Base-by-base conservation (phyloP, 805 yeast species). In the Spathaspora hagerdaliae region DNA sequence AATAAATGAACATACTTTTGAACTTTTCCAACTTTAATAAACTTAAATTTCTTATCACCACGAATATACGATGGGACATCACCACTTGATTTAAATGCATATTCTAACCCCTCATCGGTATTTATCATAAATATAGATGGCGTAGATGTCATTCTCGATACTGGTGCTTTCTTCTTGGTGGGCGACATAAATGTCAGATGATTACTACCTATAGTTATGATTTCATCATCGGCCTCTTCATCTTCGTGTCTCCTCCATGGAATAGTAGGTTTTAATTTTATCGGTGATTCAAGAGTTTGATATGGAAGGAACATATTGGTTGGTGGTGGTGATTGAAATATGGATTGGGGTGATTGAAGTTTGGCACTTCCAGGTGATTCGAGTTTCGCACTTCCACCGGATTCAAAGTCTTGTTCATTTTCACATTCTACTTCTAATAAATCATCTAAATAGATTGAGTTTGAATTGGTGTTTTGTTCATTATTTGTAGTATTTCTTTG, bases 1-100 rank as follows among this genome's bases (percentile, higher is more conserved):
- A 71, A 72, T 52, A 72, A 58, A 51, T 60, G 60, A 10, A 71
- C 76, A 51, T 69, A 71, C 52, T 70, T 69, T 49, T 71, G 76
- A 29, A 71, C 77, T 50, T 72, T 72, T 1, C 76, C 76, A 24
- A 72, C 71, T 52, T 70, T 71, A 47, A 71, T 71, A 50, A 65
- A 72, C 51, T 66, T 69, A 56, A 69, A 71, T 53, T 71, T 72
- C 46, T 65, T 67, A 54, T 70, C 67, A 42, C 67, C 60, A 50
- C 69, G 69, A 42, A 72, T 69, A 51, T 60, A 70, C 9, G 61
- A 52, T 7, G 71, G 72, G 10, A 63, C 71, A 38, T 57, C 43
- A 19, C 4, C 24, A 1, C 58, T 56, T 44, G 56, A 58, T 27
- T 54, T 55, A 50, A 59, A 65, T 3, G 71, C 71, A 46, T 58